Percentiles rank a stretch among this genome's conserved stretches.
These are phyloP conservation scores for Epichloe aotearoae DNA, from an alignment of 2,329 filamentous ascomycete species.

Conservation along the genomic window DNA sequence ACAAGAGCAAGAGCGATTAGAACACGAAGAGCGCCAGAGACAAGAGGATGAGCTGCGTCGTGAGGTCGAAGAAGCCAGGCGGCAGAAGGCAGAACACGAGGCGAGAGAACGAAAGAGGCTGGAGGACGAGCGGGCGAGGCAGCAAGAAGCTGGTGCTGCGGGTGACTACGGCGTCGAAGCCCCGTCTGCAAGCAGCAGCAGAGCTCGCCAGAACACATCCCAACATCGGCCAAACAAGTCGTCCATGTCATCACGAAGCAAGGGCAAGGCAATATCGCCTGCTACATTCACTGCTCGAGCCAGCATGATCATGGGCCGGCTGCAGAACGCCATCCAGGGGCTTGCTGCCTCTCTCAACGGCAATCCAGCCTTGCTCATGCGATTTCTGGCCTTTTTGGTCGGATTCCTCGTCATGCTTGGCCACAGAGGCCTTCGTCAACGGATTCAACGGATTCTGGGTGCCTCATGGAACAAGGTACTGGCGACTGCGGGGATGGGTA, in stretches of 20 bases:
- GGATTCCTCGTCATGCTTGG: constrained; percentile 67
- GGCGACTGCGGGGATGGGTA: constrained; percentile 84
- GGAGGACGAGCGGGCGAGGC: constrained; percentile 38
- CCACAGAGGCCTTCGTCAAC: constrained; percentile 59
- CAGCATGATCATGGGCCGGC: constrained; percentile 36
- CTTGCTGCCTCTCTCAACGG: constrained; percentile 36
- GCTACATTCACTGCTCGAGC: constrained; percentile 34
- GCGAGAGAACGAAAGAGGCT: constrained; percentile 37
- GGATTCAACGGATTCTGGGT: constrained; percentile 54
- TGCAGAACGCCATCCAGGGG: constrained; percentile 38
- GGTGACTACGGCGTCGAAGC: constrained; percentile 58
- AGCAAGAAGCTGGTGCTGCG: constrained; percentile 44
- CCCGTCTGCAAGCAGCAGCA: constrained; percentile 22
- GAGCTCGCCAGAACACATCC: constrained; percentile 18
- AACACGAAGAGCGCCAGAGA: constrained; percentile 41
- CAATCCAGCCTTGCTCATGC: constrained; percentile 44
- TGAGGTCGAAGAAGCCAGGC: constrained; percentile 44
- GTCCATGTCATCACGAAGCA: constrained; percentile 14
- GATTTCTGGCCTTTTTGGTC: constrained; percentile 64
- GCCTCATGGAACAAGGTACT: constrained; percentile 69
- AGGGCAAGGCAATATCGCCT: constrained; percentile 16
- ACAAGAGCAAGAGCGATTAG: constrained; percentile 54
- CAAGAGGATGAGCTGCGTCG: constrained; percentile 44
- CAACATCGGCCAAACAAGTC: constrained; percentile 13
- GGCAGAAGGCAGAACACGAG: constrained; percentile 44